Evolutionary conservation across 2,329 filamentous ascomycete species (phyloP).

Genomic region (Paecilomyces sp.): DNA sequence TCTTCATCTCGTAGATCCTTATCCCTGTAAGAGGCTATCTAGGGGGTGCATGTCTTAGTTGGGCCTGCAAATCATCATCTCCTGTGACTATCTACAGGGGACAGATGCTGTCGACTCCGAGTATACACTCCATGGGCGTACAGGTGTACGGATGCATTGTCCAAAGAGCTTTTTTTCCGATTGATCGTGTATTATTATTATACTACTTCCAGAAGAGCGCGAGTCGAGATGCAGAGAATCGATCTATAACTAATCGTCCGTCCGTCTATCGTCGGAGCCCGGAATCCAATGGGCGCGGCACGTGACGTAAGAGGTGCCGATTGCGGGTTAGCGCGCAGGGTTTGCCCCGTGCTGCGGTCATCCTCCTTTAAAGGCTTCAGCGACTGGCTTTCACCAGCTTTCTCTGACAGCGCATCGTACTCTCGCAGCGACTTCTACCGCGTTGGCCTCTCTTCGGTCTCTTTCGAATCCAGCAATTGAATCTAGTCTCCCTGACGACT

Average conservation of each 20-base stretch:
- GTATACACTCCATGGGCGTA: background rate
- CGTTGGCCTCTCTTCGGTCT: background rate
- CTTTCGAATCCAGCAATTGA: background rate
- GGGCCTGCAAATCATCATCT: background rate
- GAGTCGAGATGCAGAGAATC: background rate
- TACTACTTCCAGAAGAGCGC: too few species aligned
- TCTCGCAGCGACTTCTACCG: slow-evolving; percentile 2
- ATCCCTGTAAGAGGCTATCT: slow-evolving; percentile 3
- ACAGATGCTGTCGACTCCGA: background rate
- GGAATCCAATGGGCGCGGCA: background rate
- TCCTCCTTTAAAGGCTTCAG: background rate
- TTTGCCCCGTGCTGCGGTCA: background rate
- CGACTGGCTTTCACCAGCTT: slow-evolving; percentile 1
- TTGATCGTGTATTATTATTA: too few species aligned
- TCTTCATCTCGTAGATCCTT: slow-evolving; percentile 26
- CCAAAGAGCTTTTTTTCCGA: too few species aligned
- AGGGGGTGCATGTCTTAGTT: background rate
- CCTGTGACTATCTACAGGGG: background rate
- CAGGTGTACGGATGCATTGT: too few species aligned
- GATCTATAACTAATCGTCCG: background rate
- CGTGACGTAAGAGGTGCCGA: background rate
- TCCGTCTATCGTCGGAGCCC: slow-evolving; percentile 2
- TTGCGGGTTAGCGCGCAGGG: background rate
- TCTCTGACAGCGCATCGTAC: background rate
- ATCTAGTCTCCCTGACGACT: background rate